Conservation (phyloP, 148 eudicot species). For the Pharnaceum exiguum region DNA sequence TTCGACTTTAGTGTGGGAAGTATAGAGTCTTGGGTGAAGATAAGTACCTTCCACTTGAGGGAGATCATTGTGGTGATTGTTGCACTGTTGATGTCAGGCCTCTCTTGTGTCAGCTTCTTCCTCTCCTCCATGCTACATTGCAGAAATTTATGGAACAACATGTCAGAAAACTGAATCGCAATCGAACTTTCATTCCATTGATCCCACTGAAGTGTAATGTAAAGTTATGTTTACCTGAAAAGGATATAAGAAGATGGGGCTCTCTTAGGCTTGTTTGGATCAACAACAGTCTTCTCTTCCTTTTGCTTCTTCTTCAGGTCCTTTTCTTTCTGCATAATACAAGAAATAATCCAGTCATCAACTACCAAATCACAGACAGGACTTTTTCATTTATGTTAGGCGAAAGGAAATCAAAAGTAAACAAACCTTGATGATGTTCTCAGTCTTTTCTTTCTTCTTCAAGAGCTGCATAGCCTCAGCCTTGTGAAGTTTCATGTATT, state of each 20-base stretch:
- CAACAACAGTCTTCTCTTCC: conserved; percentile 48
- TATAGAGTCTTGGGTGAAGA: not conserved
- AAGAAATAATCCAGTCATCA: not conserved
- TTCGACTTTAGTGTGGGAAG: not conserved
- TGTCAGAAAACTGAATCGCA: too few species aligned
- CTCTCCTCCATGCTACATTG: conserved; percentile 65
- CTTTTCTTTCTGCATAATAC: conserved; percentile 53
- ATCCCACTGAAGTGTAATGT: not conserved
- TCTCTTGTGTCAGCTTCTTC: conserved; percentile 59
- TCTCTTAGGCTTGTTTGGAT: conserved; percentile 88
- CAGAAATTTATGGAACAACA: not conserved
- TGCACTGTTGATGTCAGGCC: conserved; percentile 58
- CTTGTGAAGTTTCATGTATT: conserved; percentile 71
- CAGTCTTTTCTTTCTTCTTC: conserved; percentile 88
- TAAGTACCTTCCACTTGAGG: conserved; percentile 81
- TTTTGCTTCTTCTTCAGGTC: conserved; percentile 61
- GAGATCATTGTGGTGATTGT: conserved; percentile 66
- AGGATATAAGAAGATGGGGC: conserved; percentile 80
- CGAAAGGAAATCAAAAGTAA: not conserved
- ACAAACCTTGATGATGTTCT: conserved; percentile 71
- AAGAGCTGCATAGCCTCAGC: conserved; percentile 85
- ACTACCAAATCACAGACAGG: not conserved
- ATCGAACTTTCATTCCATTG: too few species aligned
- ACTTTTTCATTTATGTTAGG: not conserved
- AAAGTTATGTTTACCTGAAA: conserved; percentile 43